Conservation (phyloP, 768 basidiomycete species). For the Hortiboletus campestris region DNA sequence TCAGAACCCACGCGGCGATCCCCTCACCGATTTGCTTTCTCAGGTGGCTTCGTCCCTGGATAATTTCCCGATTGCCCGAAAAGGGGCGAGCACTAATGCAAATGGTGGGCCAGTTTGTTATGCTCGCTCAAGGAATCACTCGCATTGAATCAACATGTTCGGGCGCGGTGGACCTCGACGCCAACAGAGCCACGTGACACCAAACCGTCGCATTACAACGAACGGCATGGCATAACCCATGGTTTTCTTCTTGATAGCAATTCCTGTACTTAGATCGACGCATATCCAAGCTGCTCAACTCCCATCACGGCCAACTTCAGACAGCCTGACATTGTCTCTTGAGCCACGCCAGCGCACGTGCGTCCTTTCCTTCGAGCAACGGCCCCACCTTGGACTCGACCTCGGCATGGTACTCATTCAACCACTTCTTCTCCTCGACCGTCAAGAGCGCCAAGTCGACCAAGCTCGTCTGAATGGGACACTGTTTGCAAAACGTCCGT, state of each 20-base stretch:
- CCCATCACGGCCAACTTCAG: background rate
- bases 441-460: constrained; percentile 63
- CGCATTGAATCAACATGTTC: too few species aligned
- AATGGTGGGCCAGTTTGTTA: too few species aligned
- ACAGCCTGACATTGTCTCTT: constrained; percentile 17
- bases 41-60: background rate
- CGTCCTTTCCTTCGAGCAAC: constrained; percentile 46
- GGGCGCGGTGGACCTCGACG: too few species aligned
- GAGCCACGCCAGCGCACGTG: constrained; percentile 26
- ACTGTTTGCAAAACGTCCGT: constrained; percentile 33
- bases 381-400: constrained; percentile 53
- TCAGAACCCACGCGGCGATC: background rate
- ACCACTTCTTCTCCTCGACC: constrained; percentile 71
- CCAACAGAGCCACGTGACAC: too few species aligned
- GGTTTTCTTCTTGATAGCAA: background rate
- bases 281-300: background rate
- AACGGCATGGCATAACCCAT: background rate
- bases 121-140: too few species aligned
- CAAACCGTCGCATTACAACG: too few species aligned
- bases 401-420: constrained; percentile 82
- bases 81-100: too few species aligned
- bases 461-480: constrained; percentile 86
- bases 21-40: background rate
- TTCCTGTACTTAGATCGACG: background rate
- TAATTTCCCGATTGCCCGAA: background rate